These are phyloP conservation scores for Ramalina peruviana DNA, from an alignment of 495 filamentous ascomycete genomes.

Conservation along the genomic window DNA sequence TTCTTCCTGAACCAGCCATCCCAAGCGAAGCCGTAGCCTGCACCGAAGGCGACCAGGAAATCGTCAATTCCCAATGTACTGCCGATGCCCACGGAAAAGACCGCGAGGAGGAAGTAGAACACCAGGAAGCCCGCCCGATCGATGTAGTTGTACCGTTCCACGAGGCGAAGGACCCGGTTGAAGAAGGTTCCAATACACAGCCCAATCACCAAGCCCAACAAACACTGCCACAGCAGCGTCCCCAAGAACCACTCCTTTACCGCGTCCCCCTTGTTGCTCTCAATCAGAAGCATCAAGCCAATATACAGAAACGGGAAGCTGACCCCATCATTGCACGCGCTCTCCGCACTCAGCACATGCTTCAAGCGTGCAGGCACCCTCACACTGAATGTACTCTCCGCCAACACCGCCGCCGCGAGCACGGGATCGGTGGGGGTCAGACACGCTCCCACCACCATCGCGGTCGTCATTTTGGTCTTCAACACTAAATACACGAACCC, in stretches of 20 bases:
- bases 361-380: conserved; percentile 31
- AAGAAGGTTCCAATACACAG: conserved; percentile 25
- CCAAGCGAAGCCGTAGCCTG: conserved; percentile 33
- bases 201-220: conserved; percentile 26
- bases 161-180: conserved; percentile 28
- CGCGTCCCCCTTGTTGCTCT: conserved; percentile 14
- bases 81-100: conserved; percentile 32
- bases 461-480: conserved; percentile 22
- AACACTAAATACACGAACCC: conserved; percentile 26
- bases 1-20: conserved; percentile 34
- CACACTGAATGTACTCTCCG: conserved; percentile 27
- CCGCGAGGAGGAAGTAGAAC: conserved; percentile 36
- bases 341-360: conserved; percentile 33
- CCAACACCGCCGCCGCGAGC: conserved; percentile 31
- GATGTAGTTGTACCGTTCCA: conserved; percentile 23
- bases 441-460: conserved; percentile 33
- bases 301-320: conserved; percentile 35
- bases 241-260: conserved; percentile 33
- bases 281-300: conserved; percentile 24
- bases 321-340: conserved; percentile 36
- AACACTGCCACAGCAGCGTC: conserved; percentile 36
- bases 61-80: conserved; percentile 32
- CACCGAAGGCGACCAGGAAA: conserved; percentile 38
- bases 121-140: conserved; percentile 28
- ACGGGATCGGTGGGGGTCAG: conserved; percentile 38